Evolutionary conservation across 148 eudicot species (phyloP).

Genomic region (Gaultheria prostrata): DNA sequence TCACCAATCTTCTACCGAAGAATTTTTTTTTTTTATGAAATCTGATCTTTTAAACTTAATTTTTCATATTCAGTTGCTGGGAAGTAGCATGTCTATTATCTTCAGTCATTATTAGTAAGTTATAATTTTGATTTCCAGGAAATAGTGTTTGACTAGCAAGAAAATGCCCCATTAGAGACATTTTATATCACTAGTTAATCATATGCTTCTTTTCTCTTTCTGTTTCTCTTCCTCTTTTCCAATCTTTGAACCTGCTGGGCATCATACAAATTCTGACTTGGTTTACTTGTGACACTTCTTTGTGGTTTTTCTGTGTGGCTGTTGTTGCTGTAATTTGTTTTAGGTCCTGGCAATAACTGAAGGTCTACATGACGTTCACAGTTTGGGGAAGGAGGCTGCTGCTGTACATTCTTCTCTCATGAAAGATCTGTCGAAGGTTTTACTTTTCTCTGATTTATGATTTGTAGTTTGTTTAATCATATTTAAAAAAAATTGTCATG

Average conservation of each 20-base stretch:
- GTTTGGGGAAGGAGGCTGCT: constrained; percentile 93
- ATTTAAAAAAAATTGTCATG: background rate
- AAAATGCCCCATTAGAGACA: background rate
- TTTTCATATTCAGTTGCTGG: background rate
- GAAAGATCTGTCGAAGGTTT: constrained; percentile 81
- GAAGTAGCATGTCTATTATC: background rate
- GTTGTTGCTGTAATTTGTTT: constrained; percentile 2
- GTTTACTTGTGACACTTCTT: background rate
- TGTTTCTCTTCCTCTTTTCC: background rate
- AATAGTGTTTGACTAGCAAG: background rate
- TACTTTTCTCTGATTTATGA: constrained; percentile 14
- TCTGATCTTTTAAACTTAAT: background rate
- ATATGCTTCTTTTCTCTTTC: background rate
- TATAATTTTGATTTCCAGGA: background rate
- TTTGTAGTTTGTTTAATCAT: background rate
- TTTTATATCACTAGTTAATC: background rate
- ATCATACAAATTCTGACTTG: background rate
- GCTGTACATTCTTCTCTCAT: constrained; percentile 76
- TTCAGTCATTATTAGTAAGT: background rate
- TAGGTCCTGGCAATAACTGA: constrained; percentile 90
- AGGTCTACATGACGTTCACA: constrained; percentile 86
- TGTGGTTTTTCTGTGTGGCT: constrained; percentile 11
- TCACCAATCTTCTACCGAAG: background rate
- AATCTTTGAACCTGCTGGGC: background rate
- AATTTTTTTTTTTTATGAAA: no score